A percentile compares a stretch with the other conserved stretches of the same genome.
Conservation (phyloP, 2,329 filamentous ascomycete genomes). For the Penicillium sp. region DNA sequence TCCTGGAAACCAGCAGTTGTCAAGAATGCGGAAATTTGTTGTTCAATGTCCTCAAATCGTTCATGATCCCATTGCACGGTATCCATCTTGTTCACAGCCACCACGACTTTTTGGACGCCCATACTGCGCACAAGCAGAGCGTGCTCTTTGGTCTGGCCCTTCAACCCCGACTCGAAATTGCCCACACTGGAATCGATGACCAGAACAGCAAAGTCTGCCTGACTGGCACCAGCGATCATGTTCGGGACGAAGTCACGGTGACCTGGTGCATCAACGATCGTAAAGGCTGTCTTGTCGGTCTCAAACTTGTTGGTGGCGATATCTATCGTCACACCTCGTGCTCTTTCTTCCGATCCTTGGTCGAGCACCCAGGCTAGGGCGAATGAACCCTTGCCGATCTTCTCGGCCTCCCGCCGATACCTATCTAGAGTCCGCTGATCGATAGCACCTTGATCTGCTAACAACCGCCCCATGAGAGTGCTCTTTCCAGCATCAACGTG, state of each 20-base stretch:
- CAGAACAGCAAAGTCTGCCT: conserved; percentile 91
- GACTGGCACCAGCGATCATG: conserved; percentile 96
- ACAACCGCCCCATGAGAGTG: conserved; percentile 91
- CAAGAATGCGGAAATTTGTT: conserved; percentile 81
- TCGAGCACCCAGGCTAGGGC: conserved; percentile 97
- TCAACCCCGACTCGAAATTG: conserved; percentile 89
- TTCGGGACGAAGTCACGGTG: conserved; percentile 97
- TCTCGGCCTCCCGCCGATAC: conserved; percentile 83
- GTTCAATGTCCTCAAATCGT: conserved; percentile 79
- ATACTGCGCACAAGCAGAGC: conserved; percentile 85
- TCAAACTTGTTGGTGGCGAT: conserved; percentile 94
- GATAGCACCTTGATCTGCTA: conserved; percentile 84
- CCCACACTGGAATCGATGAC: conserved; percentile 90
- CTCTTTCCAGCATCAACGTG: conserved; percentile 98
- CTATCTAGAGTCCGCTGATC: conserved; percentile 86
- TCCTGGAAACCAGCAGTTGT: conserved; percentile 74
- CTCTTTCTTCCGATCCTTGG: conserved; percentile 83
- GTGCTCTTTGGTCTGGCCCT: conserved; percentile 92
- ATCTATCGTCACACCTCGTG: conserved; percentile 90
- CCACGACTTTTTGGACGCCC: conserved; percentile 81
- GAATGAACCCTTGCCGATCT: conserved; percentile 91
- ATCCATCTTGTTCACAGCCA: conserved; percentile 95
- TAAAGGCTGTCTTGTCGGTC: conserved; percentile 81
- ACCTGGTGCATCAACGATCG: conserved; percentile 91
- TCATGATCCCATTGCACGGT: conserved; percentile 77